Base-by-base conservation (phyloP, 2,329 filamentous ascomycete species). In the Periconia digitata region DNA sequence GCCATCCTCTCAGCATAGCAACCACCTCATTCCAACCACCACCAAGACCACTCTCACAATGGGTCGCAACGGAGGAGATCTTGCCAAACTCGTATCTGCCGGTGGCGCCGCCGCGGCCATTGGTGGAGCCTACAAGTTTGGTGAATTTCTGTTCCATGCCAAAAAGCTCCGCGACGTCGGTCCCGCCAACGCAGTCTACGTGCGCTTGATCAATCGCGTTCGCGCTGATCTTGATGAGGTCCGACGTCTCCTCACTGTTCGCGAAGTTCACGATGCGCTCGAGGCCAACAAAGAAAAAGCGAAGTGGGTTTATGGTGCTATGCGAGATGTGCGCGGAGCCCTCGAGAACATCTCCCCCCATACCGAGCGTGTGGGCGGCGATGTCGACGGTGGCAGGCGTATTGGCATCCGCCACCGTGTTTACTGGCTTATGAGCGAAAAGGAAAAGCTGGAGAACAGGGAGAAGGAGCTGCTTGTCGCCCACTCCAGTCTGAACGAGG, bases 371-470 rank as follows among this genome's bases (percentile, higher is more conserved):
- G 70, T 72, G 16, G 62, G 47, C 38, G 49, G 59, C 23, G 70
- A 72, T 45, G 48, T 68, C 40, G 61, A 70, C 21, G 62, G 60
- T 8, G 69, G 70, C 21, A 62, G 64, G 38, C 56, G 67, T n/a
- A 53, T 72, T 24, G 67, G 69, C n/a, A 41, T 72, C 21, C 54
- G 66, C 37, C 66, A 71, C 54, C 61, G 70, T 23, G 50, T 72
- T 27, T 63, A 64, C 56, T 72, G 70, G 70, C 58, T 71, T 40
- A 49, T 72, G 49, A 69, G 67, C 61, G 68, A 72, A 53, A 66
- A 69, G 59, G 67, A 72, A 56, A 72, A 72, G 60, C 54, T 71
- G 49, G 62, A 69, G 54, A 67, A 67, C 51, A 42, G 66, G 8
- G 63, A 68, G 54, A 67, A 70, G 61, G 70, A 72, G 55, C 50